phyloP scores from a whole-genome alignment of 106 monocot species.

The Vanilla planifolia region DNA sequence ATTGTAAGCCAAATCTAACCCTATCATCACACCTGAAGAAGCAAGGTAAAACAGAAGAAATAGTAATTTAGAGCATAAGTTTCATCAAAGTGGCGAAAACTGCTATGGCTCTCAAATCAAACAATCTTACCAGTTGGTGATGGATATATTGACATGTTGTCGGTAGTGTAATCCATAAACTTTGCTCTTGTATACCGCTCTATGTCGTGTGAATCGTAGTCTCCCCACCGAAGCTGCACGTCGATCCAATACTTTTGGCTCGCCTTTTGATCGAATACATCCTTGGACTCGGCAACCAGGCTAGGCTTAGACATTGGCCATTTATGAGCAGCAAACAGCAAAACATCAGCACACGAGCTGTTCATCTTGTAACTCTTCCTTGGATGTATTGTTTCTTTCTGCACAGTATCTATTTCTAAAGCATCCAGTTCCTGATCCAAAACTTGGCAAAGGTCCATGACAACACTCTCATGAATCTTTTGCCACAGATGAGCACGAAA shows the following conservation, averaged over 20 bases:
- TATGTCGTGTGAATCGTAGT: conserved; percentile 99
- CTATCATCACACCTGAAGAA: conserved; percentile 92
- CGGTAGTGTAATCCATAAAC: conserved; percentile 99
- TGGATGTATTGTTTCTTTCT: conserved; percentile 98
- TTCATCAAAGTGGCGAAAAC: background rate
- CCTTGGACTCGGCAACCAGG: conserved; percentile 91
- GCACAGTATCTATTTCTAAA: conserved; percentile 97
- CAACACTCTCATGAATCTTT: conserved; percentile 98
- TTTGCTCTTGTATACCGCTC: conserved; percentile 99
- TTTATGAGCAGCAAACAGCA: conserved; percentile 95
- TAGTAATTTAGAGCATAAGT: background rate
- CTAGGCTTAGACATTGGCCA: conserved; percentile 99
- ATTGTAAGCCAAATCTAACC: conserved; percentile 94
- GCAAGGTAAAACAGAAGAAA: background rate
- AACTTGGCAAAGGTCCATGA: conserved; percentile 99
- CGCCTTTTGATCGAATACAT: conserved; percentile 99
- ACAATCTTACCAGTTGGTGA: conserved; percentile 84
- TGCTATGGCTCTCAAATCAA: background rate
- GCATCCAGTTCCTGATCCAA: conserved; percentile 98
- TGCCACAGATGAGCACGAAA: conserved; percentile 99
- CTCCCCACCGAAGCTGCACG: conserved; percentile 98
- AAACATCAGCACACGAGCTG: conserved; percentile 97
- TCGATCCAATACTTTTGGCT: conserved; percentile 99
- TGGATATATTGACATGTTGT: conserved; percentile 99
- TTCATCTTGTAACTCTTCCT: conserved; percentile 99